Evolutionary conservation across 140 eudicot genomes (phyloP).

Genomic region (Anethum foeniculum): DNA sequence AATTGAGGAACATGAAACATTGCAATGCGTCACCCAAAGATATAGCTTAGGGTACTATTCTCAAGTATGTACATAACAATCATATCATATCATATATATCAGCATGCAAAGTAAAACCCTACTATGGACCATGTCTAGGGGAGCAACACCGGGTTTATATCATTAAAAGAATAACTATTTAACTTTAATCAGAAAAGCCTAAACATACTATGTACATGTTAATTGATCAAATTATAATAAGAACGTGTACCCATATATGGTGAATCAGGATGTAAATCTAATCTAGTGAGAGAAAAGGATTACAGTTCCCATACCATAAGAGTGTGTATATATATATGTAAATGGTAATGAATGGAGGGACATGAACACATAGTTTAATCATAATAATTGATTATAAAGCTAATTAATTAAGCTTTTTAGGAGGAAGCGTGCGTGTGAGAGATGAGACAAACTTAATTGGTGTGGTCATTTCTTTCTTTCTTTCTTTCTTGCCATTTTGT

Average conservation of each 20-base stretch:
- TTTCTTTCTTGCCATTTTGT: not conserved
- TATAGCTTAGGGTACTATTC: slow-evolving; percentile 10
- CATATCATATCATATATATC: slow-evolving; percentile 20
- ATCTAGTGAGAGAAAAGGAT: not conserved
- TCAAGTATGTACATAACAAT: slow-evolving; percentile 18
- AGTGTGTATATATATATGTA: not conserved
- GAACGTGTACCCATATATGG: not conserved
- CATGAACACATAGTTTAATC: not conserved
- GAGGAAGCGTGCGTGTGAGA: not conserved
- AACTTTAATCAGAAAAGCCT: not conserved
- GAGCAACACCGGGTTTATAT: not conserved
- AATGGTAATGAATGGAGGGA: slow-evolving; percentile 15
- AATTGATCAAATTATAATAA: not conserved
- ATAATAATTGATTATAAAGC: not conserved
- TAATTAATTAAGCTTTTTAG: not conserved
- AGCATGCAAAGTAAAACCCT: slow-evolving; percentile 8
- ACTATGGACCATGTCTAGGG: slow-evolving; percentile 17
- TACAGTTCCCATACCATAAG: not conserved
- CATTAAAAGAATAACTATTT: not conserved
- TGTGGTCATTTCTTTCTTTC: not conserved
- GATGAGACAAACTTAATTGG: slow-evolving; percentile 12
- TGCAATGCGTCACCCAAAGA: not conserved
- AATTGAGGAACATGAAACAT: not conserved
- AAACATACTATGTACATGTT: not conserved
- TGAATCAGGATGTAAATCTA: not conserved